A percentile compares a stretch with the other conserved stretches of the same genome.
phyloP scores from a whole-genome alignment of 768 basidiomycete species.

The Auricularia sp. region DNA sequence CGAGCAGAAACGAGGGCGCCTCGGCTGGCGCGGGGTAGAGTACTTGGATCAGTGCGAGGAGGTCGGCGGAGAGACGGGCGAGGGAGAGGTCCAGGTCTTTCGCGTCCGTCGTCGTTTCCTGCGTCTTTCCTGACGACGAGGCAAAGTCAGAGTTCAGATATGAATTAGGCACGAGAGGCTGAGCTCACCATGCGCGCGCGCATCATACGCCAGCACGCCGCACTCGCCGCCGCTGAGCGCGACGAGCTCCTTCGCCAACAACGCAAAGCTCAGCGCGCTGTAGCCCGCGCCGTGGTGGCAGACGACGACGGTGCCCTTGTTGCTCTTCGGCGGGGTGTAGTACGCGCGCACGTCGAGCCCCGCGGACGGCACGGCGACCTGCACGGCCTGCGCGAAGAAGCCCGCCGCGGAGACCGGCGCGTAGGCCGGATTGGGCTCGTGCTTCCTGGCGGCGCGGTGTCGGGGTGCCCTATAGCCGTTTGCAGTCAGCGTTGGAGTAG shows the following conservation, averaged over 20 bases:
- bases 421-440: conserved; percentile 48
- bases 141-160: background rate
- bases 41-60: conserved; percentile 56
- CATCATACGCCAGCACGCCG: conserved; percentile 76
- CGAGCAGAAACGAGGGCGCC: conserved; percentile 67
- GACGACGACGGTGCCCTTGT: conserved; percentile 56
- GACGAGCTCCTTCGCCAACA: conserved; percentile 71
- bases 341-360: conserved; percentile 70
- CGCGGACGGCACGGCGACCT: conserved; percentile 56
- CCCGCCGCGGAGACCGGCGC: conserved; percentile 66
- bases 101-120: conserved; percentile 24
- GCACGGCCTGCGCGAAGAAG: conserved; percentile 72
- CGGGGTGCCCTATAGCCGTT: conserved; percentile 14
- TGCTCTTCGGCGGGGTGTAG: conserved; percentile 61
- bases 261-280: conserved; percentile 82
- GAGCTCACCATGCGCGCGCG: conserved; percentile 75
- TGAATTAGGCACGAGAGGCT: background rate
- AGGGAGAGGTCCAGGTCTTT: conserved; percentile 57
- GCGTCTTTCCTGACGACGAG: conserved; percentile 51
- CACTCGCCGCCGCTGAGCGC: conserved; percentile 55
- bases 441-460: conserved; percentile 16
- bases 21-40: conserved; percentile 55
- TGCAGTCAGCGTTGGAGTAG: conserved; percentile 25
- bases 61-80: conserved; percentile 59
- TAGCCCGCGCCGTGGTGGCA: conserved; percentile 97